These are phyloP conservation scores for Emmonsiellopsis sp. DNA, from an alignment of 2,329 filamentous ascomycete genomes.

Conservation along the genomic window DNA sequence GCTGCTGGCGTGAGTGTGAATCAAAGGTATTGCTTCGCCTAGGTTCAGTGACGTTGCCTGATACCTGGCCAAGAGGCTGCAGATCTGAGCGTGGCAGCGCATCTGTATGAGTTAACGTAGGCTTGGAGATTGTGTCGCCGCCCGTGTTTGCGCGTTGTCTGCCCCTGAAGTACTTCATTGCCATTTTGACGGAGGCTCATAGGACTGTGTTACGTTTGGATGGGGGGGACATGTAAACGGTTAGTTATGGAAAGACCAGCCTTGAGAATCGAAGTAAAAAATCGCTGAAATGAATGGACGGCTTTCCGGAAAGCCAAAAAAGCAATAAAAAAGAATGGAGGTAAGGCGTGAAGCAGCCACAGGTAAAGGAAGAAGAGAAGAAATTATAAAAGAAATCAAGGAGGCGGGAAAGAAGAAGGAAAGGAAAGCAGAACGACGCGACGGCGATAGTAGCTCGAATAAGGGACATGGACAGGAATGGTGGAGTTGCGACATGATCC, in stretches of 20 bases:
- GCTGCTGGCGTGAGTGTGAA: not conserved
- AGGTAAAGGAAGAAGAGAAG: not conserved
- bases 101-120: constrained; percentile 24
- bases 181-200: constrained; percentile 15
- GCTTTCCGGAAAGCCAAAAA: constrained; percentile 29
- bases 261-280: not conserved
- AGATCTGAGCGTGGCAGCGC: constrained; percentile 23
- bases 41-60: constrained; percentile 2
- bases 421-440: constrained; percentile 7
- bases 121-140: constrained; percentile 21
- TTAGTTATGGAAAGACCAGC: constrained; percentile 1
- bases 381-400: not conserved
- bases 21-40: constrained; percentile 1
- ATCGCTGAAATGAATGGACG: constrained; percentile 23
- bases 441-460: not conserved
- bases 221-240: not conserved
- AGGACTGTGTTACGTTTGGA: not conserved
- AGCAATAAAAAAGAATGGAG: not conserved
- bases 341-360: not conserved
- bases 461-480: not conserved
- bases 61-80: constrained; percentile 10
- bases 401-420: constrained; percentile 8
- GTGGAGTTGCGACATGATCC: not conserved
- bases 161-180: constrained; percentile 19
- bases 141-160: constrained; percentile 20